Percentiles rank a stretch among this genome's conserved stretches.
These are phyloP conservation scores for Epichloe glyceriae DNA, from an alignment of 2,329 filamentous ascomycete genomes.

Conservation along the genomic window DNA sequence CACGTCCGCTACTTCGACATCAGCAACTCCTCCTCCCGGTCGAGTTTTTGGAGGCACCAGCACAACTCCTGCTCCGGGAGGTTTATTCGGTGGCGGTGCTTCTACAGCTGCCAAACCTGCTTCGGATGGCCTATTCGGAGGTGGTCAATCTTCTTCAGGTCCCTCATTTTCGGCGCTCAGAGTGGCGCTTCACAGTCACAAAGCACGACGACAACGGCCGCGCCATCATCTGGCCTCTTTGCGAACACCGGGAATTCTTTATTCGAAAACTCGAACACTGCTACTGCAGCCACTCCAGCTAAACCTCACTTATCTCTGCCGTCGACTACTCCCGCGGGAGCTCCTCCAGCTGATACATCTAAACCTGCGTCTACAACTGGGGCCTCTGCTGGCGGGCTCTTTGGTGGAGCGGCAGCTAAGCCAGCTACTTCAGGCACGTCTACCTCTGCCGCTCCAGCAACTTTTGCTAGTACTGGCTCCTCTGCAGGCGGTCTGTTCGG, in stretches of 20 bases:
- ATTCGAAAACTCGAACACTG: conserved; percentile 16
- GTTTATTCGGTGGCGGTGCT: conserved; percentile 6
- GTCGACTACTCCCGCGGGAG: conserved; percentile 35
- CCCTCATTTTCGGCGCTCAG: conserved; percentile 8
- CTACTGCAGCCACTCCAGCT: conserved; percentile 17
- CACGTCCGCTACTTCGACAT: conserved; percentile 5
- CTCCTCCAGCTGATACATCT: conserved; percentile 31
- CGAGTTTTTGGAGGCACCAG: conserved; percentile 12
- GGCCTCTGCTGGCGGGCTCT: conserved; percentile 12
- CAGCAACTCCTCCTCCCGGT: conserved; percentile 9
- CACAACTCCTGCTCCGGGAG: conserved; percentile 5
- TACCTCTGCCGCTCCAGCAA: conserved; percentile 10
- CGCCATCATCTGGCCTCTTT: conserved; percentile 19
- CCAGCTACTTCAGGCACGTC: conserved; percentile 9
- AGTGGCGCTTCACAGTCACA: conserved; percentile 8
- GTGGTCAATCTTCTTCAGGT: conserved; percentile 6
- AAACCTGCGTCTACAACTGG: conserved; percentile 11
- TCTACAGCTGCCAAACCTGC: conserved; percentile 13
- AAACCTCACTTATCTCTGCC: conserved; percentile 5
- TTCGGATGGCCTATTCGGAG: conserved; percentile 15
- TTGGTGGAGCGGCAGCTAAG: conserved; percentile 13
- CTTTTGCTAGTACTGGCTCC: conserved; percentile 15
- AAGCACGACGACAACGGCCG: conserved; percentile 12
- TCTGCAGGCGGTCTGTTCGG: conserved; percentile 9
- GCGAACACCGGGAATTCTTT: conserved; percentile 13